Evolutionary conservation across 164 flowering plant genomes (phyloP), one percentile per base, ranked within the genome.

Genomic region (Vitis labrusca): DNA sequence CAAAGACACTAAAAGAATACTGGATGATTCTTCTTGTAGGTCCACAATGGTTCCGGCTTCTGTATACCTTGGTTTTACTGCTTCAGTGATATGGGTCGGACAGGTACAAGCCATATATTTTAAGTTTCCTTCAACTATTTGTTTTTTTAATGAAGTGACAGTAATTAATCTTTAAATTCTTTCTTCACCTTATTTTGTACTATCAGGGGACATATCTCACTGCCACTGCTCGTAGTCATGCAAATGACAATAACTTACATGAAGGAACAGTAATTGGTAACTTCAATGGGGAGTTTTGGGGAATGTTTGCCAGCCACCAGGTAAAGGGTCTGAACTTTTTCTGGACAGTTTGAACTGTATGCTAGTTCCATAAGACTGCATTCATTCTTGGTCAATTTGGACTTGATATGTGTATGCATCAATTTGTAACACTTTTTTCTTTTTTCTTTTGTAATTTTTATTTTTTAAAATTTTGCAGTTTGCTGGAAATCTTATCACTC

Each of bases 51-150:
- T 91, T 32, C 98, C 97, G 50, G 89, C 98, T 74, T 89, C 97
- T 69, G 15, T 91, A 51, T 95, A 91, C 84, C 85, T 95, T 68
- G 99, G 99, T 1, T 95, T 91, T 82, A 68, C 92, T 67, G 96
- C 99, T 63, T 93, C 99, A 54, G 82, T 95, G 71, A 90, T 93
- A 68, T 95, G 99, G 99, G 99, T 95, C 81, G 99, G 92, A 12
- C 88, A 92, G 97, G 97, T 89, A 56, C 29, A 51, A 52, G 12
- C 47, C 44, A 54, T 63, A 17, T 72, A 32, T 56, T 65, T 50
- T 53, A 10, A 37, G 4, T 59, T 66, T 55, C 19, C 50, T 10
- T 15, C 3, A 1, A 15, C 15, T 55, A 50, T 50, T 60, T 23
- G 0, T 19, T 70, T 54, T 8, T 16, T 19, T 13, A 50, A 15